Evolutionary conservation across 139 green algal genomes (phyloP), one percentile per base, ranked within the genome.

Genomic region (Raphidocelis subcapitata): DNA sequence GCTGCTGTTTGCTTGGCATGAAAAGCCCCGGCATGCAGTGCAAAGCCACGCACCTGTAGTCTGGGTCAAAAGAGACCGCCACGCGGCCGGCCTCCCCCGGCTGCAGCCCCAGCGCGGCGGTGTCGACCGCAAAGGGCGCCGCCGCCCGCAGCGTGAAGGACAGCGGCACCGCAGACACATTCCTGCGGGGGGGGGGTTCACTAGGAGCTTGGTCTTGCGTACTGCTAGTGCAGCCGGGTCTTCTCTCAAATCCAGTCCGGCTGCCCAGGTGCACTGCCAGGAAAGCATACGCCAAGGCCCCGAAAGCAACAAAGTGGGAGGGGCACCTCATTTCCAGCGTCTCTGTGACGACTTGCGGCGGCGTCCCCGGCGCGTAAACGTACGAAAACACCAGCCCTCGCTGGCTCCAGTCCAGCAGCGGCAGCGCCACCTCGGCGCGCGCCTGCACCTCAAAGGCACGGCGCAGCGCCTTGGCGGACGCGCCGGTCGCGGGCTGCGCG

Each of bases 81-180:
- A 92, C 65, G 2, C 78, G 85, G 32, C 73, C 76, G 12, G 37
- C 47, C 71, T 93, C 81, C 29, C 83, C 75, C 23, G 87, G 79
- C 46, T 81, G 57, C 63, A 96, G 78, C 5, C 52, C 66, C 73
- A 85, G 73, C 21, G 70, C 44, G 2, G 82, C 51, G 26, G 65
- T 70, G 65, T 89, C 85, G 16, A 96, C 54, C 2, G 26, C 64
- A 68, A 96, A 96, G 12, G 89, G 91, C 23, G 79, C 18, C n/a
- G 20, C 24, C 2, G 73, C 44, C 26, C 73, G 69, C 35, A 96
- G 67, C 12, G 26, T 56, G 65, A 91, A 90, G 21, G 44, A 69
- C 1, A 96, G 75, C 14, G 89, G 85, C 44, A 94, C 81, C 73
- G 85, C 84, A 32, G 81, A 86, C 3, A 88, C 78, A 69, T 92